These are phyloP conservation scores for Pestalotiopsis sp. DNA, from an alignment of 2,329 filamentous ascomycete species.

Conservation along the genomic window DNA sequence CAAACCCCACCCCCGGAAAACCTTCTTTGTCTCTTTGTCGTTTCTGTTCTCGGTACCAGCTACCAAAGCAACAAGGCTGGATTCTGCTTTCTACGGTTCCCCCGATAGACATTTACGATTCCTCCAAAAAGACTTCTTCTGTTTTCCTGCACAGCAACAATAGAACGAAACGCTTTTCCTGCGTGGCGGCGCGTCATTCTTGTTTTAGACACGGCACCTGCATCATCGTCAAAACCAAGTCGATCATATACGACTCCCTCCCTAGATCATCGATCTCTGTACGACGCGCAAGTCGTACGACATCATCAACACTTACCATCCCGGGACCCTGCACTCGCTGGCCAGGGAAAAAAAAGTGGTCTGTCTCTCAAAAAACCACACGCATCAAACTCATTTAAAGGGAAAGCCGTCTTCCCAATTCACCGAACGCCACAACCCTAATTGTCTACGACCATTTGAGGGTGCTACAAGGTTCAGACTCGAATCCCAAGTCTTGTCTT, in stretches of 20 bases:
- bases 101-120: not conserved
- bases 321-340: not conserved
- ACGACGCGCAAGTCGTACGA: not conserved
- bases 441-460: not conserved
- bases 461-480: not conserved
- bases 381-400: not conserved
- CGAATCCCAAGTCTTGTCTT: not conserved
- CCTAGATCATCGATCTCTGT: not conserved
- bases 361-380: not conserved
- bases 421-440: conserved; percentile 2
- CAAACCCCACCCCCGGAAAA: not conserved
- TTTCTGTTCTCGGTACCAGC: not conserved
- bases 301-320: not conserved
- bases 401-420: not conserved
- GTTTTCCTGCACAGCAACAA: not conserved
- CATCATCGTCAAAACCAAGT: not conserved
- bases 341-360: not conserved
- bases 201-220: not conserved
- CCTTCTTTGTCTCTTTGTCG: not conserved
- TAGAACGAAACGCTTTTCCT: not conserved
- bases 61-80: not conserved
- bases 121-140: not conserved
- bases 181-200: too few species aligned
- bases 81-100: not conserved
- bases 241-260: not conserved